Conservation (phyloP, 371 early-diverging fungal genomes). For the Thermomucor indicae-seudaticae region DNA sequence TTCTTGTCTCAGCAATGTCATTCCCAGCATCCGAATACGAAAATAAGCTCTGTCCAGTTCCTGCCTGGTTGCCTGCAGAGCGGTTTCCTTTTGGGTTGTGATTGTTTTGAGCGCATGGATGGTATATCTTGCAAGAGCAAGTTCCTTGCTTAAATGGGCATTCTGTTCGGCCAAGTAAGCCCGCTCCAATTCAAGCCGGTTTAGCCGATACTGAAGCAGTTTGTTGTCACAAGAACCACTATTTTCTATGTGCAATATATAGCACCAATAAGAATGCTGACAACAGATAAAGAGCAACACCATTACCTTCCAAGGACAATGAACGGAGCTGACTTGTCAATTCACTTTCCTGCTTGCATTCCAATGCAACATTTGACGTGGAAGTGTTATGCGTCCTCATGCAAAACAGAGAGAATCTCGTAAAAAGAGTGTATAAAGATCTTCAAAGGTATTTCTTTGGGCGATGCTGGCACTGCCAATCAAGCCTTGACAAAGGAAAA, state of each 20-base stretch:
- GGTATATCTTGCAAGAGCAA: conserved; percentile 40
- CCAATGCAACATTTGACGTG: too few species aligned
- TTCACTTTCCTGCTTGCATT: too few species aligned
- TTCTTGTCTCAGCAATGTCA: conserved; percentile 22
- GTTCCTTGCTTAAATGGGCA: conserved; percentile 29
- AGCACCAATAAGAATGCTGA: too few species aligned
- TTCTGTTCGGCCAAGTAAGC: conserved; percentile 41
- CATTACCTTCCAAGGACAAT: too few species aligned
- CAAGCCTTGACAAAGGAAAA: too few species aligned
- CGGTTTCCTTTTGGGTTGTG: conserved; percentile 29
- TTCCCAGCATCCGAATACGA: conserved; percentile 29
- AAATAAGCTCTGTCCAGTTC: conserved; percentile 47
- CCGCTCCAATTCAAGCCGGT: conserved; percentile 39
- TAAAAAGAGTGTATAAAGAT: too few species aligned
- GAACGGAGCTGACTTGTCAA: too few species aligned
- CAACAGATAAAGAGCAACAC: too few species aligned
- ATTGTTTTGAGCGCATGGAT: conserved; percentile 39
- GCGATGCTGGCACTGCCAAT: too few species aligned
- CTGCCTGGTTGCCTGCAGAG: conserved; percentile 40
- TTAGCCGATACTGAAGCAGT: conserved; percentile 1
- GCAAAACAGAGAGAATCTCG: too few species aligned
- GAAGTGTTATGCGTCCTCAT: too few species aligned
- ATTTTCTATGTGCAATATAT: not conserved
- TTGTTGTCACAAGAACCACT: not conserved
- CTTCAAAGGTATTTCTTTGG: too few species aligned